Base-by-base conservation (phyloP, 1,139 yeast species). In the Protomyces pachydermus region DNA sequence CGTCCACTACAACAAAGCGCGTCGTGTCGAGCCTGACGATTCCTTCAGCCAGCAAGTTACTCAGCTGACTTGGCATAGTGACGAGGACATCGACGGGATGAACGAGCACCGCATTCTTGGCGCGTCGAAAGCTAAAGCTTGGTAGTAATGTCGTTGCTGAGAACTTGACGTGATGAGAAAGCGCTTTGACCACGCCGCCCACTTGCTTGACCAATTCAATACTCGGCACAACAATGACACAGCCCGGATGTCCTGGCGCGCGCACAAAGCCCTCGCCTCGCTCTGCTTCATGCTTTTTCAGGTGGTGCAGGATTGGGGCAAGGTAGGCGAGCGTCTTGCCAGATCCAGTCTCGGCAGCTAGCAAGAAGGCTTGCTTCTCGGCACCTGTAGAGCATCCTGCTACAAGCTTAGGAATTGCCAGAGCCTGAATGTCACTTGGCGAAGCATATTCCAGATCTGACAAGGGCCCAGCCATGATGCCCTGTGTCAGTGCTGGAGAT, bases 341-440 rank as follows among this genome's bases (percentile, higher is more conserved):
- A 0, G 96, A 87, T 0, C 98, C 98, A 0, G 98, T 93, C 73
- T 93, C 98, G 1, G 97, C 97, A 1, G 97, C 97, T 65, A 93
- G 75, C 2, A 95, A 84, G 76, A 84, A 90, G 0, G 87, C 81
- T 69, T 85, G 85, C 50, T 37, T 23, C 20, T 28, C 45, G 2
- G 68, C 64, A 2, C 25, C 48, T 2, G 48, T 42, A 66, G 67
- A 63, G 67, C 71, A 42, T 28, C 71, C 73, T 50, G 75, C 70
- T 71, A 76, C 75, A 35, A 86, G 75, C 14, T 79, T 76, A 68
- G 83, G 83, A 45, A 84, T 79, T 1, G 86, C 82, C 6, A 85
- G 79, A 1, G 79, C 76, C 72, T 86, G 91, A 56, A 86, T 83
- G 1, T 86, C 83, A 0, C 90, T 82, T 3, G 91, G 91, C 60